A percentile compares a stretch with the other conserved stretches of the same genome.
Evolutionary conservation across 768 basidiomycete genomes (phyloP).

Genomic region (Tricholoma sp.): DNA sequence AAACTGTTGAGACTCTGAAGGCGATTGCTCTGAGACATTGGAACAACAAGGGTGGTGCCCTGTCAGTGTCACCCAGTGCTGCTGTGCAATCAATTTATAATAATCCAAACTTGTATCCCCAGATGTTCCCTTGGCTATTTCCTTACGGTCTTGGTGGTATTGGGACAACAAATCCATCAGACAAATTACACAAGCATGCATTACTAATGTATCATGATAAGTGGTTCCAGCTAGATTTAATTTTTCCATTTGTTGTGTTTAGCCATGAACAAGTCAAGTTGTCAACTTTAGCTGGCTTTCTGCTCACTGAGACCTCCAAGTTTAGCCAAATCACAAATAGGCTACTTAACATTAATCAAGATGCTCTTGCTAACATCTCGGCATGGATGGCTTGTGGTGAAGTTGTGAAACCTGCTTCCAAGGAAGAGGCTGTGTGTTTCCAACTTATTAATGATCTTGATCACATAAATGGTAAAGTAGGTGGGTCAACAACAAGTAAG

Average conservation of each 20-base stretch:
- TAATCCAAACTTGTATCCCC: neutral
- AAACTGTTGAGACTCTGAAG: slow-evolving; percentile 18
- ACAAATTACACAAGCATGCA: slow-evolving; percentile 19
- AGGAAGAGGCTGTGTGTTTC: slow-evolving; percentile 20
- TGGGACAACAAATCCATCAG: slow-evolving; percentile 13
- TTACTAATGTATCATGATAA: slow-evolving; percentile 35
- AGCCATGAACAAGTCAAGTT: slow-evolving; percentile 12
- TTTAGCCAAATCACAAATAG: slow-evolving; percentile 2
- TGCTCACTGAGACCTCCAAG: neutral
- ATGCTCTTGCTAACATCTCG: too few relatives aligned
- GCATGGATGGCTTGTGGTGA: too few relatives aligned
- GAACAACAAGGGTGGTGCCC: too few relatives aligned
- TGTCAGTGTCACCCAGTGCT: too few relatives aligned
- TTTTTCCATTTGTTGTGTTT: slow-evolving; percentile 31
- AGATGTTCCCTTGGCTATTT: slow-evolving; percentile 21
- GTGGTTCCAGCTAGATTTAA: slow-evolving; percentile 29
- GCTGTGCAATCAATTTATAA: too few relatives aligned
- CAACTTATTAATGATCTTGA: slow-evolving; percentile 29
- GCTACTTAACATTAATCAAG: too few relatives aligned
- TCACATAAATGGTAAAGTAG: slow-evolving; percentile 25
- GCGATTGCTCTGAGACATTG: slow-evolving; percentile 20
- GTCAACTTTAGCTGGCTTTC: neutral
- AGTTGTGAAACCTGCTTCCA: neutral
- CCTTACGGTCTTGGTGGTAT: slow-evolving; percentile 33
- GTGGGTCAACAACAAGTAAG: slow-evolving; percentile 23